Percentiles rank a stretch among this genome's conserved stretches.
These are phyloP conservation scores for Arabidopsis hybrid DNA, from an alignment of 441 rosid genomes.

Conservation along the genomic window DNA sequence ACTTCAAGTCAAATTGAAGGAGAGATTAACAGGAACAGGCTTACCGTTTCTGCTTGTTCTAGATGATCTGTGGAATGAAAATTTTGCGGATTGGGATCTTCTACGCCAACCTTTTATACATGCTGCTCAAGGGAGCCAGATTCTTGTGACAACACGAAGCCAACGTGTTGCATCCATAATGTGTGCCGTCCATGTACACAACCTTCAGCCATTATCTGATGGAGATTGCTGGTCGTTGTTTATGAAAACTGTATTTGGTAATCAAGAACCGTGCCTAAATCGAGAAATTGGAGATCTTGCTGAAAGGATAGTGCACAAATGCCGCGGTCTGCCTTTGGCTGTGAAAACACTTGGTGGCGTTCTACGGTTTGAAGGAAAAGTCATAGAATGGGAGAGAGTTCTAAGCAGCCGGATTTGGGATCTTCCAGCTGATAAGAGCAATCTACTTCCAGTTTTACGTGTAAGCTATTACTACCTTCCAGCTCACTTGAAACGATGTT, in stretches of 20 bases:
- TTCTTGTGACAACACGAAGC: slow-evolving; percentile 53
- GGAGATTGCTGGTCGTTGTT: slow-evolving; percentile 49
- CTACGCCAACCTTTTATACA: slow-evolving; percentile 45
- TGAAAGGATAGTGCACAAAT: slow-evolving; percentile 50
- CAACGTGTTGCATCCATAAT: slow-evolving; percentile 43
- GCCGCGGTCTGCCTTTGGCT: slow-evolving; percentile 54
- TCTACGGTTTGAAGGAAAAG: slow-evolving; percentile 45
- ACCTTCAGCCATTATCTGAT: slow-evolving; percentile 40
- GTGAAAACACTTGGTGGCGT: slow-evolving; percentile 49
- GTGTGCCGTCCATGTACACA: slow-evolving; percentile 41
- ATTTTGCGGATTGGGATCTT: slow-evolving; percentile 46
- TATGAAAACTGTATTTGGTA: slow-evolving; percentile 42
- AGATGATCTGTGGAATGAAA: slow-evolving; percentile 58
- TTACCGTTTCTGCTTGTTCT: slow-evolving; percentile 49
- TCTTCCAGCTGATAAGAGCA: slow-evolving; percentile 43
- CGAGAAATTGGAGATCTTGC: slow-evolving; percentile 45
- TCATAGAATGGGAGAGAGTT: slow-evolving; percentile 49
- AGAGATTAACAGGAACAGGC: slow-evolving; percentile 37
- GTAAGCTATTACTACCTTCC: slow-evolving; percentile 50
- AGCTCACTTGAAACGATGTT: slow-evolving; percentile 48
- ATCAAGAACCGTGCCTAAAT: slow-evolving; percentile 30
- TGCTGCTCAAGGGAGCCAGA: slow-evolving; percentile 47
- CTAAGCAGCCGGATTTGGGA: slow-evolving; percentile 52
- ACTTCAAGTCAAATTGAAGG: slow-evolving; percentile 46
- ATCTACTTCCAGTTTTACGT: slow-evolving; percentile 46